Percentiles rank a stretch among this genome's conserved stretches.
phyloP scores from a whole-genome alignment of 306 rosid species.

The Rosa chinensis region DNA sequence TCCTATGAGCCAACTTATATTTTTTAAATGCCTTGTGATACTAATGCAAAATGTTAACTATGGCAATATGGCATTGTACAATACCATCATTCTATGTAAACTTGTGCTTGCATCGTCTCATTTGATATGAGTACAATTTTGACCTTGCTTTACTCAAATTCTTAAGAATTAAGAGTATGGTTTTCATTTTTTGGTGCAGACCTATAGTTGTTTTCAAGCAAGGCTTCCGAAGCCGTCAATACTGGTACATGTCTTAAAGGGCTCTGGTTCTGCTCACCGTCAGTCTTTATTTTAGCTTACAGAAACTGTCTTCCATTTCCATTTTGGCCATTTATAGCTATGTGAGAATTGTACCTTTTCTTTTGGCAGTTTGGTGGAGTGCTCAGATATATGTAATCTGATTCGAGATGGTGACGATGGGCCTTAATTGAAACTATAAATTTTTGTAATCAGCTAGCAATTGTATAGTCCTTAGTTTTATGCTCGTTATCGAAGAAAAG shows the following conservation, averaged over 20 bases:
- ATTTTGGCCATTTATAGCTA: background rate
- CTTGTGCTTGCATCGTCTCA: background rate
- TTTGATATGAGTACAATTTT: background rate
- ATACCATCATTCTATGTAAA: background rate
- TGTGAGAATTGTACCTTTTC: background rate
- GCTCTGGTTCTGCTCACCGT: background rate
- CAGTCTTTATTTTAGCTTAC: background rate
- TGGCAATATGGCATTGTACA: background rate
- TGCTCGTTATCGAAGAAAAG: background rate
- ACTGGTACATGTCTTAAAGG: constrained; percentile 50
- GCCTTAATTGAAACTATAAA: constrained; percentile 27
- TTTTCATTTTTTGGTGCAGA: constrained; percentile 32
- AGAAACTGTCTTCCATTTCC: background rate
- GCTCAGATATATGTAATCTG: constrained; percentile 88
- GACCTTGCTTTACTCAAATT: background rate
- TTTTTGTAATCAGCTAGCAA: background rate
- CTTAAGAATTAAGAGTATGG: background rate
- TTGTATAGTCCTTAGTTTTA: background rate
- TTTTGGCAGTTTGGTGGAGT: constrained; percentile 82
- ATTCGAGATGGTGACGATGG: constrained; percentile 63
- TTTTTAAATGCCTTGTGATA: background rate
- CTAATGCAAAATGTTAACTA: background rate
- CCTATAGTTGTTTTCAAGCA: constrained; percentile 87
- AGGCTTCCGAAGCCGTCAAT: constrained; percentile 90
- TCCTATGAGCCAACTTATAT: background rate